A percentile compares a stretch with the other conserved stretches of the same genome.
phyloP scores from a whole-genome alignment of 2,329 filamentous ascomycete genomes.

The Nemania sp. region DNA sequence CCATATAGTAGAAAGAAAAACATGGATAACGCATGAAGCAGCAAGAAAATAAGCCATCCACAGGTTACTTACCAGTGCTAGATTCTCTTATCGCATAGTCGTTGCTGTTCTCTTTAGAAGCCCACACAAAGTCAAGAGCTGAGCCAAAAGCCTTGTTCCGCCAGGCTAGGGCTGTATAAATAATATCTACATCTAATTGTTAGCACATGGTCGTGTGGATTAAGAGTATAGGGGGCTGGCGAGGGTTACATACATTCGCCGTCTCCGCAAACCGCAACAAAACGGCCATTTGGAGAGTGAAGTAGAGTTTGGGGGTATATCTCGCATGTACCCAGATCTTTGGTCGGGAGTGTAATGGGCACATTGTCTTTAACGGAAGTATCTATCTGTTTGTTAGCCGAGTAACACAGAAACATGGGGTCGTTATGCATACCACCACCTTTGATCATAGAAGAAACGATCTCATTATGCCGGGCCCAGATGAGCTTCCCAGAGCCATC shows the following conservation, averaged over 20 bases:
- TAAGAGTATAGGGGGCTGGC: background rate
- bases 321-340: slow-evolving; percentile 96
- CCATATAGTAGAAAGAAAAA: background rate
- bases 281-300: slow-evolving; percentile 95
- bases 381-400: slow-evolving; percentile 64
- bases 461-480: slow-evolving; percentile 95
- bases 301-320: slow-evolving; percentile 94
- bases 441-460: slow-evolving; percentile 95
- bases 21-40: background rate
- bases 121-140: slow-evolving; percentile 96
- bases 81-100: slow-evolving; percentile 98
- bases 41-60: background rate
- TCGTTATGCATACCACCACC: slow-evolving; percentile 69
- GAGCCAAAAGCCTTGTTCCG: slow-evolving; percentile 98
- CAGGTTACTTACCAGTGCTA: slow-evolving; percentile 69
- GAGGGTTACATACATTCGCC: slow-evolving; percentile 73
- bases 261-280: slow-evolving; percentile 85
- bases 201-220: background rate
- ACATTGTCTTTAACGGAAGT: slow-evolving; percentile 86
- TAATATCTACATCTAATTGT: slow-evolving; percentile 71
- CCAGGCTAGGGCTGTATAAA: slow-evolving; percentile 96
- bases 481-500: slow-evolving; percentile 95
- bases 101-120: slow-evolving; percentile 96
- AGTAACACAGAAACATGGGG: background rate
- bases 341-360: slow-evolving; percentile 86